Conservation (phyloP, 2,329 filamentous ascomycete species). For the Clarireedia homoeocarpa region DNA sequence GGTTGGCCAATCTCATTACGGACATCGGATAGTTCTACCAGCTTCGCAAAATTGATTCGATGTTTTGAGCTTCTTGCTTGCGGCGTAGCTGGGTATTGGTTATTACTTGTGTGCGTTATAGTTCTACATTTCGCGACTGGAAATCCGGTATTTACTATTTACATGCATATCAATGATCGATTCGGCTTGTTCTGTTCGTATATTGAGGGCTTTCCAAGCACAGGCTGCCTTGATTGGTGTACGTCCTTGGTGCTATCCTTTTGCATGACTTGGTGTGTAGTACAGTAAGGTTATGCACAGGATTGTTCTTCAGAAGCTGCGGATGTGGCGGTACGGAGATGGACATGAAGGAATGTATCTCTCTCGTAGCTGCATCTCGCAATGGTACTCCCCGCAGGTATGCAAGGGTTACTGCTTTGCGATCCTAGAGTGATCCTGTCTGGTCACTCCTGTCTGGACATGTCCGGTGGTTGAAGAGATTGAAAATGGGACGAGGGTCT, state of each 20-base stretch:
- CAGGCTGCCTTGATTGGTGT: too few species aligned
- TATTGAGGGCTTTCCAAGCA: not conserved
- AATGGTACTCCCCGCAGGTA: not conserved
- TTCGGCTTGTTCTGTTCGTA: not conserved
- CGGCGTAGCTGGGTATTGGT: not conserved
- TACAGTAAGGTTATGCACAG: too few species aligned
- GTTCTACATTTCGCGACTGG: not conserved
- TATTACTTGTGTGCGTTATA: not conserved
- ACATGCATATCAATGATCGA: not conserved
- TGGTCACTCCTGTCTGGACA: too few species aligned
- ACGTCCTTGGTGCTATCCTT: not conserved
- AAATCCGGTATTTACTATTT: too few species aligned
- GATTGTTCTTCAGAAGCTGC: not conserved
- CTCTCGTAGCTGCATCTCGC: not conserved
- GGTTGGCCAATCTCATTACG: not conserved
- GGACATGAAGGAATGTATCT: not conserved
- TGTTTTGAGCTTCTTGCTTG: not conserved
- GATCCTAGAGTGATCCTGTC: too few species aligned
- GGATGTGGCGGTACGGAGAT: not conserved
- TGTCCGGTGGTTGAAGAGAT: too few species aligned
- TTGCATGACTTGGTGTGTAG: not conserved
- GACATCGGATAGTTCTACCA: not conserved
- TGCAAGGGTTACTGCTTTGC: too few species aligned
- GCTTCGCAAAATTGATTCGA: not conserved
- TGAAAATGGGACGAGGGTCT: too few species aligned